A percentile compares a stretch with the other conserved stretches of the same genome.
Evolutionary conservation across 164 flowering plant genomes (phyloP).

Genomic region (Buxus sempervirens): DNA sequence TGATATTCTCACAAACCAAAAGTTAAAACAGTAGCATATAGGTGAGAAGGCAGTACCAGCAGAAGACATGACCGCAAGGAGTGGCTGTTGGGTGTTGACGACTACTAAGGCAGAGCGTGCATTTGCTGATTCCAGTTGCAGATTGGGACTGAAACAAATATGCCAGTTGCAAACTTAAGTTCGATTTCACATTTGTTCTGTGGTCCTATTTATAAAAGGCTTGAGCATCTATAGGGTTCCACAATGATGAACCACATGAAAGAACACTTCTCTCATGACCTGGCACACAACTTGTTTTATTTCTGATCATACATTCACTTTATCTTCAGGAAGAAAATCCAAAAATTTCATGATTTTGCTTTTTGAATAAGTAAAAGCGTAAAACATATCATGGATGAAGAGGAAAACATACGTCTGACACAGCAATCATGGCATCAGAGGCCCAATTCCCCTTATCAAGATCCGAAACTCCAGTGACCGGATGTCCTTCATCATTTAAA

Average conservation of each 20-base stretch:
- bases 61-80: constrained; percentile 98
- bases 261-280: no score
- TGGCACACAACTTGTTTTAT: no score
- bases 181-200: no score
- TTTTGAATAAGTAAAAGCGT: no score
- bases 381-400: no score
- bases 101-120: constrained; percentile 82
- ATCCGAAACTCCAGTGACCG: constrained; percentile 39
- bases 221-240: no score
- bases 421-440: constrained; percentile 42
- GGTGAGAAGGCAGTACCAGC: constrained; percentile 55
- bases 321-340: no score
- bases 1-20: not conserved
- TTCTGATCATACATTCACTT: no score
- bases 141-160: constrained; percentile 44
- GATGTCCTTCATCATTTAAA: constrained; percentile 81
- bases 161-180: not conserved
- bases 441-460: constrained; percentile 42
- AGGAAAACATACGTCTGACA: constrained; percentile 56
- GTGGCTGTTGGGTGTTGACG: constrained; percentile 94
- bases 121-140: constrained; percentile 56
- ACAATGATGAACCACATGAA: no score
- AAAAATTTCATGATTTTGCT: no score
- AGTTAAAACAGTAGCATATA: not conserved
- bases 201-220: no score